Conservation (phyloP, 805 yeast species). For the Torulaspora delbrueckii region DNA sequence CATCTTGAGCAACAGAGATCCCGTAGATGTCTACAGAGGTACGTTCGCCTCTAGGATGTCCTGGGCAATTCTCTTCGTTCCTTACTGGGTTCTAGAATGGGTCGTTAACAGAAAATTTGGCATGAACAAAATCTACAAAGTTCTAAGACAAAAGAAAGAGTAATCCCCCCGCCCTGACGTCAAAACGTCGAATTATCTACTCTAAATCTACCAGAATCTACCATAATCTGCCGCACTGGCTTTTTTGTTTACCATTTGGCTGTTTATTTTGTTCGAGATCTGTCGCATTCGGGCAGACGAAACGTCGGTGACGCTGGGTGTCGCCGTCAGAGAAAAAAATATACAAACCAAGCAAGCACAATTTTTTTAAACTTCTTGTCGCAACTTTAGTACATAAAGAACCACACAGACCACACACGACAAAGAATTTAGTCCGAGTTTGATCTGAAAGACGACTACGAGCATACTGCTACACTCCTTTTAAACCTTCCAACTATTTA, state of each 20-base stretch:
- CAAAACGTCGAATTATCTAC: slow-evolving; percentile 13
- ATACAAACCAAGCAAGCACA: neutral
- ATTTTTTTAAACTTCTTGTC: neutral
- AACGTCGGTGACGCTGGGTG: slow-evolving; percentile 5
- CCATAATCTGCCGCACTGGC: neutral
- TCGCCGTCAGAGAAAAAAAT: neutral
- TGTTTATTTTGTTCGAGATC: neutral
- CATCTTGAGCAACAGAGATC: slow-evolving; percentile 36
- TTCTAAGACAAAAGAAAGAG: slow-evolving; percentile 22
- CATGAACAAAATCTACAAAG: slow-evolving; percentile 34
- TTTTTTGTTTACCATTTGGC: neutral
- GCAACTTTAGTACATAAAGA: slow-evolving; percentile 2
- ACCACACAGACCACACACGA: neutral
- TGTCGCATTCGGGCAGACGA: neutral
- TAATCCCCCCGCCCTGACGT: slow-evolving; percentile 10
- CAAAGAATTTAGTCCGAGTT: neutral
- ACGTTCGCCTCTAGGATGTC: slow-evolving; percentile 39
- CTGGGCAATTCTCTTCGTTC: slow-evolving; percentile 38
- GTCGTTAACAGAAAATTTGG: slow-evolving; percentile 41
- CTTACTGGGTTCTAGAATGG: slow-evolving; percentile 45
- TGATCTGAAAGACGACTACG: neutral
- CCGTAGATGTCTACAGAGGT: slow-evolving; percentile 57
- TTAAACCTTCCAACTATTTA: slow-evolving; percentile 33
- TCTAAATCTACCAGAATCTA: neutral
- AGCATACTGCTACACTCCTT: slow-evolving; percentile 12